Conservation (phyloP, 2,329 filamentous ascomycete species). For the Ophiocordyceps robertsii region DNA sequence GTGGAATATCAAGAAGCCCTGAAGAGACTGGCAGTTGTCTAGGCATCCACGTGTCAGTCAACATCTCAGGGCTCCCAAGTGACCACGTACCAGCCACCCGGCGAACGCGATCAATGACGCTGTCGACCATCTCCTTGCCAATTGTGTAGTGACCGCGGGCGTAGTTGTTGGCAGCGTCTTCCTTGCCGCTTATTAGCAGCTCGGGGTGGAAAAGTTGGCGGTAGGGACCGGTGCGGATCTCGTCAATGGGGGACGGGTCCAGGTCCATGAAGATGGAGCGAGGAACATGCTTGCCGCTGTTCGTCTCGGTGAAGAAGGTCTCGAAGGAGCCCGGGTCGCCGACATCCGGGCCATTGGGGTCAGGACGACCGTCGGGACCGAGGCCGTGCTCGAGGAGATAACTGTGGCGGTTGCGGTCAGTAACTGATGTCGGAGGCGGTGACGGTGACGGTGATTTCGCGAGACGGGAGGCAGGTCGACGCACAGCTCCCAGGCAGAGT, state of each 20-base stretch:
- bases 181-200: conserved; percentile 60
- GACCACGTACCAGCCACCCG: conserved; percentile 47
- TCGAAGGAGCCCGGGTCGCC: conserved; percentile 52
- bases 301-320: conserved; percentile 64
- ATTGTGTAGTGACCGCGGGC: conserved; percentile 65
- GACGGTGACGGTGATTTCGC: not conserved
- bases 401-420: conserved; percentile 25
- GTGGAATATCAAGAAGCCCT: conserved; percentile 64
- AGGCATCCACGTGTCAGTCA: not conserved
- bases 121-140: conserved; percentile 64
- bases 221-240: conserved; percentile 57
- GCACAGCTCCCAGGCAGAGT: conserved; percentile 66
- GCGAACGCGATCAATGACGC: conserved; percentile 55
- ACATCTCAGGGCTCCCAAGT: not conserved
- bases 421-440: too few relatives aligned
- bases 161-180: conserved; percentile 68
- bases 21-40: conserved; percentile 63
- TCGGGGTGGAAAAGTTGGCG: conserved; percentile 61
- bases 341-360: conserved; percentile 45
- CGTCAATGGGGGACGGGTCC: conserved; percentile 60
- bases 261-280: conserved; percentile 61
- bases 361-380: conserved; percentile 48
- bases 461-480: conserved; percentile 16
- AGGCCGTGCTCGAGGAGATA: conserved; percentile 64
- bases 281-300: conserved; percentile 57